A percentile compares a stretch with the other conserved stretches of the same genome.
Conservation (phyloP, 768 basidiomycete genomes). For the Coprinellus aureogranulatus region DNA sequence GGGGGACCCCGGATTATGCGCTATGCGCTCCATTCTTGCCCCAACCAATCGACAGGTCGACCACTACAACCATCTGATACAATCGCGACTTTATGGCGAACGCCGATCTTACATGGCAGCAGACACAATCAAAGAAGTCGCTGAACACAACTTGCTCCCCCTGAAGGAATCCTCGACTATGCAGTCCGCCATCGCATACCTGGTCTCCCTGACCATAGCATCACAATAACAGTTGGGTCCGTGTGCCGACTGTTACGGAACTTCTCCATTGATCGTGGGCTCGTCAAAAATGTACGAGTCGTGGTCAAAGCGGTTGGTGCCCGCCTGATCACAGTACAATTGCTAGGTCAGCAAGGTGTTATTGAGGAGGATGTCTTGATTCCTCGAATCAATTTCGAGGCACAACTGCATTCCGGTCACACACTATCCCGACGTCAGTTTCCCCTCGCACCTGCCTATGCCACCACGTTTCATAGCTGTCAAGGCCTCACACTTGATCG, state of each 20-base stretch:
- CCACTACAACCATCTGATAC: slow-evolving; percentile 29
- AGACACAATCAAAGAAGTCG: neutral
- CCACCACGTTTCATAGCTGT: slow-evolving; percentile 43
- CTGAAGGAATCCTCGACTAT: neutral
- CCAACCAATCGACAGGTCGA: slow-evolving; percentile 37
- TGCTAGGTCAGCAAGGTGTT: neutral
- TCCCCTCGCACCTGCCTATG: slow-evolving; percentile 37
- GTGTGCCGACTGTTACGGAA: slow-evolving; percentile 37
- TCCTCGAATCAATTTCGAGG: slow-evolving; percentile 19
- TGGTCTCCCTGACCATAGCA: neutral
- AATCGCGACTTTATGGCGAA: slow-evolving; percentile 22
- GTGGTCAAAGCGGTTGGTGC: slow-evolving; percentile 27
- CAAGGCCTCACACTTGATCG: slow-evolving; percentile 25
- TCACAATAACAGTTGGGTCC: slow-evolving; percentile 25
- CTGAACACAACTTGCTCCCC: neutral
- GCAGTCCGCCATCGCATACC: neutral
- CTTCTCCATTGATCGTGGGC: slow-evolving; percentile 31
- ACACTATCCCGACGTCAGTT: slow-evolving; percentile 33
- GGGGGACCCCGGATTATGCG: slow-evolving; percentile 1
- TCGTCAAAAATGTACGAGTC: slow-evolving; percentile 41
- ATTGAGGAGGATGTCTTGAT: slow-evolving; percentile 16
- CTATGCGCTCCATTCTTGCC: slow-evolving; percentile 33
- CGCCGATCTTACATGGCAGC: neutral
- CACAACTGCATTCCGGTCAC: slow-evolving; percentile 12
- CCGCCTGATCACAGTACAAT: neutral